A percentile compares a stretch with the other conserved stretches of the same genome.
phyloP scores from a whole-genome alignment of 2,329 filamentous ascomycete genomes.

The Pseudogymnoascus sp. region DNA sequence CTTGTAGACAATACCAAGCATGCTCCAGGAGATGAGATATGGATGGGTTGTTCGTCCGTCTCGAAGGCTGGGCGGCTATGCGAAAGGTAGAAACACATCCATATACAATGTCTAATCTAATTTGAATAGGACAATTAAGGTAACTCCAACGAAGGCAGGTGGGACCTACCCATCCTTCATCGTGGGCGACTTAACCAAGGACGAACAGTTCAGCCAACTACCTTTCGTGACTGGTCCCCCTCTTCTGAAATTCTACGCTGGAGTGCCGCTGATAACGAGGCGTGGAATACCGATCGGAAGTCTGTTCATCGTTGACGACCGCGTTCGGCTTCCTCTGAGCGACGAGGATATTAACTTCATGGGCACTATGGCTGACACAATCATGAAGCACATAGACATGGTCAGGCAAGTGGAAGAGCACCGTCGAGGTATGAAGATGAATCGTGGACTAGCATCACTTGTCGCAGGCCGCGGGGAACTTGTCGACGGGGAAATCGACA shows the following conservation, averaged over 20 bases:
- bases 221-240: slow-evolving; percentile 25
- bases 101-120: too few relatives aligned
- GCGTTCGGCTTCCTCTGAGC: slow-evolving; percentile 44
- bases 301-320: slow-evolving; percentile 53
- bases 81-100: too few relatives aligned
- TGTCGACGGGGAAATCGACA: too few relatives aligned
- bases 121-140: slow-evolving; percentile 6
- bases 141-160: slow-evolving; percentile 15
- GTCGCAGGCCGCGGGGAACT: slow-evolving; percentile 36
- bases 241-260: slow-evolving; percentile 26
- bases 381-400: slow-evolving; percentile 57
- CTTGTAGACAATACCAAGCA: slow-evolving; percentile 23
- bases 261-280: slow-evolving; percentile 28
- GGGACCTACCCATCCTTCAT: slow-evolving; percentile 25
- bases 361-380: slow-evolving; percentile 47
- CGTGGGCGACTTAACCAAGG: slow-evolving; percentile 24
- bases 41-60: slow-evolving; percentile 24
- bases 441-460: slow-evolving; percentile 46
- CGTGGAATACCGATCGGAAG: slow-evolving; percentile 45
- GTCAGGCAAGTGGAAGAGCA: slow-evolving; percentile 46
- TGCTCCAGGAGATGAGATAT: slow-evolving; percentile 26
- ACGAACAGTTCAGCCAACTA: slow-evolving; percentile 25
- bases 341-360: slow-evolving; percentile 46
- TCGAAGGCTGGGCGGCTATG: too few relatives aligned
- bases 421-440: slow-evolving; percentile 48